Percentiles rank a stretch among this genome's conserved stretches.
Evolutionary conservation across 1,139 yeast species (phyloP).

Genomic region (Blastobotrys petasosporus): DNA sequence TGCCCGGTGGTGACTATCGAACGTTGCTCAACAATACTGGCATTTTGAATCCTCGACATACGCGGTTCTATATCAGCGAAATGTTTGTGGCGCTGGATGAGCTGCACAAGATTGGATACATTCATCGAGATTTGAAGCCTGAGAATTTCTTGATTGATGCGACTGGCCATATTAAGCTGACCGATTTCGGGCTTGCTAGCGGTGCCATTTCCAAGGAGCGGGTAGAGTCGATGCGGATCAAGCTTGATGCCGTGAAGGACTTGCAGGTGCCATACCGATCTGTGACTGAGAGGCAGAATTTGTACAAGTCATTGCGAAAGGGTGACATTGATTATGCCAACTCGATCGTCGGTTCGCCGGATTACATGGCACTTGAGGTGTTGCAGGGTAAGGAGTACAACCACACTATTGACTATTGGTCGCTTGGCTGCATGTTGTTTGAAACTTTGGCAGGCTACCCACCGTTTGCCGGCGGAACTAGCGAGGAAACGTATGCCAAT

Average conservation of each 20-base stretch:
- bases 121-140: slow-evolving; percentile 96
- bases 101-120: slow-evolving; percentile 88
- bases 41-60: slow-evolving; percentile 87
- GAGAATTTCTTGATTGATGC: slow-evolving; percentile 94
- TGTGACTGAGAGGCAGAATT: slow-evolving; percentile 79
- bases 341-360: slow-evolving; percentile 97
- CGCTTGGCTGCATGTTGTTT: slow-evolving; percentile 89
- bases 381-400: slow-evolving; percentile 91
- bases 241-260: slow-evolving; percentile 71
- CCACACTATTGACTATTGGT: slow-evolving; percentile 98
- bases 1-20: slow-evolving; percentile 98
- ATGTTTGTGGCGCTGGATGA: slow-evolving; percentile 95
- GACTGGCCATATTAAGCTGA: slow-evolving; percentile 90
- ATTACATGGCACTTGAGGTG: slow-evolving; percentile 97
- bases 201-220: slow-evolving; percentile 92
- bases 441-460: slow-evolving; percentile 95
- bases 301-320: slow-evolving; percentile 68
- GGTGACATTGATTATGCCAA: slow-evolving; percentile 73
- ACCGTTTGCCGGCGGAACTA: slow-evolving; percentile 90
- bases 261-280: slow-evolving; percentile 61
- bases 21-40: slow-evolving; percentile 91
- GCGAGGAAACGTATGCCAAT: slow-evolving; percentile 92
- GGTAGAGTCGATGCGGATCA: slow-evolving; percentile 85
- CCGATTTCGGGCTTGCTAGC: slow-evolving; percentile 96
- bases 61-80: slow-evolving; percentile 89